Base-by-base conservation (phyloP, 78 protist species). In the Blattamonas nauphoetae region DNA sequence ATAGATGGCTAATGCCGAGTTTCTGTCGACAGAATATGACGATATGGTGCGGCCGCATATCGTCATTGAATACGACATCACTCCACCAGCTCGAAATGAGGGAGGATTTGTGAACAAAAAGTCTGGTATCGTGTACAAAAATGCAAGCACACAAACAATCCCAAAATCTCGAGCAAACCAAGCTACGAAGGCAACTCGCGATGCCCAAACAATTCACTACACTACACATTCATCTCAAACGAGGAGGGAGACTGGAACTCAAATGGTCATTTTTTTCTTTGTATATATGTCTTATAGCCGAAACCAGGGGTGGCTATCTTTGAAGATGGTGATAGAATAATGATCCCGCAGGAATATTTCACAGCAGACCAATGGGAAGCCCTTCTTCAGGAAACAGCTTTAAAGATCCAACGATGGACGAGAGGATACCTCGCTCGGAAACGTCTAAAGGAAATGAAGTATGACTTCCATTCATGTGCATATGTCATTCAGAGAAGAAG, bases 161-260 rank as follows among this genome's bases (percentile, higher is more conserved):
- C 83, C 83, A 6, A 79, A 79, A 21, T 36, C 83, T 5, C 5
- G 32, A 6, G 42, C 83, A 4, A 4, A 5, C 33, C 83, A 6
- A 6, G 11, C 83, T 21, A 6, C 4, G 43, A 79, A 84, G 71
- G 79, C 21, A 41, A 44, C 79, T 46, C 88, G 93, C 38, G 91
- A 82, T 33, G 88, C 92, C n/a, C 95, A 93, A 86, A 93, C 93
- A 3, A 33, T 0, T 1, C 44, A 81, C 32, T 0, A 46, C 1
- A 36, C 0, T 42, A 85, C 89, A n/a, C 85, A 85, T 45, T 71
- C 92, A 33, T 44, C 5, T 63, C 93, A 91, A 85, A 64, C 92
- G 29, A 43, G 6, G 35, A 88, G 95, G 4, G 95, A 93, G 46
- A 38, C 0, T 2, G 95, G 92, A 42, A 91, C 93, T 79, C 95